These are phyloP conservation scores for Phytophthora rubi DNA, from an alignment of 352 stramenopile genomes.

Conservation along the genomic window DNA sequence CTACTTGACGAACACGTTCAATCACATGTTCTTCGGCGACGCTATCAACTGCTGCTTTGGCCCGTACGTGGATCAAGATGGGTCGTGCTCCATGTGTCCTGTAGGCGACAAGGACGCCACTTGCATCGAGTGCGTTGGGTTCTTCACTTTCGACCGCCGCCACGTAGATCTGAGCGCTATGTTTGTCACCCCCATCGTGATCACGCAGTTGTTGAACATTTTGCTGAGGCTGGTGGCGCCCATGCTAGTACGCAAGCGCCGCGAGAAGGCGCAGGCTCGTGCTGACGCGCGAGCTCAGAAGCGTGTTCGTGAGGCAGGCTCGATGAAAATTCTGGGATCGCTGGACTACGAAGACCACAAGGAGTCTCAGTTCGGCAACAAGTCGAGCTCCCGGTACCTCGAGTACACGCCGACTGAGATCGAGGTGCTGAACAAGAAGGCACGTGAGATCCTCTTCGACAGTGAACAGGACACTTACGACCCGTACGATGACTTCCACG, in stretches of 20 bases:
- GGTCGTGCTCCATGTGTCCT: constrained; percentile 67
- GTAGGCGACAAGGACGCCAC: constrained; percentile 66
- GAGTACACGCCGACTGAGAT: constrained; percentile 68
- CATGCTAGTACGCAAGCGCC: constrained; percentile 70
- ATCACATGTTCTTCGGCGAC: constrained; percentile 83
- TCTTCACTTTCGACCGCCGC: constrained; percentile 84
- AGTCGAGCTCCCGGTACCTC: constrained; percentile 67
- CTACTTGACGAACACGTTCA: constrained; percentile 87
- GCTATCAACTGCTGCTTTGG: constrained; percentile 90
- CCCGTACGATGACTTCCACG: constrained; percentile 81
- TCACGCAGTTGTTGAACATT: constrained; percentile 87
- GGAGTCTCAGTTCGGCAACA: constrained; percentile 76
- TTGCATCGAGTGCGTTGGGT: constrained; percentile 80
- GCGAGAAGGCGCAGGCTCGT: constrained; percentile 59
- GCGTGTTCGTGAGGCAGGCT: constrained; percentile 68
- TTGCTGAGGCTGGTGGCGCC: constrained; percentile 67
- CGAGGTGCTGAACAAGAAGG: constrained; percentile 71
- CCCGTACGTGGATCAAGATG: constrained; percentile 80
- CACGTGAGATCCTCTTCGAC: constrained; percentile 74
- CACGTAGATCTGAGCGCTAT: constrained; percentile 87
- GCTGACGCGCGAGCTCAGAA: constrained; percentile 75
- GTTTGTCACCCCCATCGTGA: constrained; percentile 88
- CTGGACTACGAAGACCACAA: constrained; percentile 81
- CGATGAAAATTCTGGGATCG: constrained; percentile 84
- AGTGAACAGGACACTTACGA: constrained; percentile 78